Percentiles rank a stretch among this genome's conserved stretches.
Evolutionary conservation across 2,329 filamentous ascomycete genomes (phyloP).

Genomic region (Nemania sp.): DNA sequence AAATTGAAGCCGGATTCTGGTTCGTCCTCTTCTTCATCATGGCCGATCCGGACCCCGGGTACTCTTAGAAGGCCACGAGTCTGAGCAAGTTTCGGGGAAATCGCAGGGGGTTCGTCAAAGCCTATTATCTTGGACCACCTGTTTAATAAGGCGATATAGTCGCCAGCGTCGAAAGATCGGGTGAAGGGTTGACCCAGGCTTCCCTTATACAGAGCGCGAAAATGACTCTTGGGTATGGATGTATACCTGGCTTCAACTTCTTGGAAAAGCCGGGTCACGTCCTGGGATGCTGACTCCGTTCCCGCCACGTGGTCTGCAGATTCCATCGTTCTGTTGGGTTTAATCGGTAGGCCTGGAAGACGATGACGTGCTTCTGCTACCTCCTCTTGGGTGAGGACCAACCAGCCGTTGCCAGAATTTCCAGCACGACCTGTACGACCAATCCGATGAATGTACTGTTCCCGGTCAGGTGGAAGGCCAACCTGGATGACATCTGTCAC

Average conservation of each 20-base stretch:
- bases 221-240: constrained; percentile 46
- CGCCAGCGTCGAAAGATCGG: constrained; percentile 42
- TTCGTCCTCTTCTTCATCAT: constrained; percentile 20
- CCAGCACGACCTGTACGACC: constrained; percentile 78
- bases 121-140: constrained; percentile 57
- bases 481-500: constrained; percentile 81
- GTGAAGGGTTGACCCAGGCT: constrained; percentile 57
- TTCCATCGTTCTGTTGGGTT: constrained; percentile 56
- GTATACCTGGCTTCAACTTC: constrained; percentile 50
- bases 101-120: constrained; percentile 52
- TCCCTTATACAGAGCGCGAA: constrained; percentile 58
- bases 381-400: constrained; percentile 65
- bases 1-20: background rate
- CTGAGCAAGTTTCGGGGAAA: constrained; percentile 35
- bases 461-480: constrained; percentile 65
- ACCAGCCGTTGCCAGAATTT: constrained; percentile 72
- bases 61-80: constrained; percentile 37
- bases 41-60: constrained; percentile 36
- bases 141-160: constrained; percentile 57
- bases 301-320: constrained; percentile 58
- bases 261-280: constrained; percentile 46
- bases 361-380: constrained; percentile 51
- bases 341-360: constrained; percentile 64
- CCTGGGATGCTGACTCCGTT: constrained; percentile 47
- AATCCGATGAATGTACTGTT: constrained; percentile 77